A percentile compares a stretch with the other conserved stretches of the same genome.
phyloP scores from a whole-genome alignment of 768 basidiomycete species.

The Melanogaster broomeanus region DNA sequence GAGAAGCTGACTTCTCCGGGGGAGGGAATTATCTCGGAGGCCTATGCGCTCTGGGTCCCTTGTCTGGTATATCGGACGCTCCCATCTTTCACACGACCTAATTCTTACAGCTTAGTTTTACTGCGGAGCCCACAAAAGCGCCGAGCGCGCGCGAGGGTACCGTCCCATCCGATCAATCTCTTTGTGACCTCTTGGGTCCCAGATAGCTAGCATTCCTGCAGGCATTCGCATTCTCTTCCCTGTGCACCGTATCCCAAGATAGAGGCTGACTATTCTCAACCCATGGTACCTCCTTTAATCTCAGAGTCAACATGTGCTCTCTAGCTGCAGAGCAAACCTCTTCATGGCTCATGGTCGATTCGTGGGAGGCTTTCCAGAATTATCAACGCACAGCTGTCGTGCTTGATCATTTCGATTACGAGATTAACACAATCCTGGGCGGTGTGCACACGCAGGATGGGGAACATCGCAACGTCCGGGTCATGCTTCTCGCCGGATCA shows the following conservation, averaged over 20 bases:
- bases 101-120: slow-evolving; percentile 14
- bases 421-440: slow-evolving; percentile 85
- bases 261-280: slow-evolving; percentile 16
- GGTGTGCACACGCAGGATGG: slow-evolving; percentile 77
- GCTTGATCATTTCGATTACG: slow-evolving; percentile 94
- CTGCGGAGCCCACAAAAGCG: slow-evolving; percentile 12
- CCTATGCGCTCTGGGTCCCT: background rate
- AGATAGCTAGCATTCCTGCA: slow-evolving; percentile 5
- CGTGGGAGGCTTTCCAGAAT: slow-evolving; percentile 94
- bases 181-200: slow-evolving; percentile 7
- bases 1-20: slow-evolving; percentile 2
- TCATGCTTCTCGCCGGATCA: slow-evolving; percentile 97
- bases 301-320: slow-evolving; percentile 83
- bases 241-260: slow-evolving; percentile 3
- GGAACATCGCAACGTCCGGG: slow-evolving; percentile 70
- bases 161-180: slow-evolving; percentile 9
- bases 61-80: slow-evolving; percentile 11
- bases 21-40: slow-evolving; percentile 11
- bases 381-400: slow-evolving; percentile 98
- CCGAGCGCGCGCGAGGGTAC: background rate
- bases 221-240: slow-evolving; percentile 1
- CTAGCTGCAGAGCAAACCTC: slow-evolving; percentile 89
- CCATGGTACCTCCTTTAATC: slow-evolving; percentile 22
- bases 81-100: slow-evolving; percentile 7
- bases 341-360: slow-evolving; percentile 95